These are phyloP conservation scores for Rhizopogon salebrosus DNA, from an alignment of 768 basidiomycete species.

Conservation along the genomic window DNA sequence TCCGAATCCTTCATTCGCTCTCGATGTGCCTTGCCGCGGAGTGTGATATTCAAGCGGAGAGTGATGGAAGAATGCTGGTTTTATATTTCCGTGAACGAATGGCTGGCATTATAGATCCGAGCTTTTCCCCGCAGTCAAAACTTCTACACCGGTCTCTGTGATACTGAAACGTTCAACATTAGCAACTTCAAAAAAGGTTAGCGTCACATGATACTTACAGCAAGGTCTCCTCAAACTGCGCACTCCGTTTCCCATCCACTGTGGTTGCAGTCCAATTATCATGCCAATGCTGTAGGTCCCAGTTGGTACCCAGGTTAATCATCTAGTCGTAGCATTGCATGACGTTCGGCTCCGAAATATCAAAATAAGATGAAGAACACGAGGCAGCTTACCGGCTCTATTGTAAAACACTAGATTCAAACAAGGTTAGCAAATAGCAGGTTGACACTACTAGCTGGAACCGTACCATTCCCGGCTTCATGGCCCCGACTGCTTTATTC, in stretches of 20 bases:
- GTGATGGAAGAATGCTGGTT: slow-evolving; percentile 3
- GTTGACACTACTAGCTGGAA: neutral
- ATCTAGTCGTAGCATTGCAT: slow-evolving; percentile 46
- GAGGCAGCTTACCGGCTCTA: slow-evolving; percentile 58
- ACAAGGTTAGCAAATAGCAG: neutral
- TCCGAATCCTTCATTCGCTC: slow-evolving; percentile 9
- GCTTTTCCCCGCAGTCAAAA: slow-evolving; percentile 61
- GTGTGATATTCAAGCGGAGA: slow-evolving; percentile 15
- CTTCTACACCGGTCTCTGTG: slow-evolving; percentile 86
- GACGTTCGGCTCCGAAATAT: slow-evolving; percentile 1
- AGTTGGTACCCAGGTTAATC: slow-evolving; percentile 83
- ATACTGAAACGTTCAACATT: slow-evolving; percentile 45
- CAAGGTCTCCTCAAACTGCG: slow-evolving; percentile 97
- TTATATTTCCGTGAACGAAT: neutral
- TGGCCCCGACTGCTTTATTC: slow-evolving; percentile 87
- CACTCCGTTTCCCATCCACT: slow-evolving; percentile 81
- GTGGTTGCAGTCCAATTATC: slow-evolving; percentile 98
- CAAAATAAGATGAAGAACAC: slow-evolving; percentile 1
- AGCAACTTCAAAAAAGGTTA: neutral
- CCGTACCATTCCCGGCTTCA: slow-evolving; percentile 91
- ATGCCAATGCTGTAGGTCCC: slow-evolving; percentile 81
- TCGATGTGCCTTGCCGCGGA: slow-evolving; percentile 21
- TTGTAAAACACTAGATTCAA: slow-evolving; percentile 55
- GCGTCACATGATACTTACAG: slow-evolving; percentile 50
- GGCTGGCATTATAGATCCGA: slow-evolving; percentile 14